Base-by-base conservation (phyloP, 2,329 filamentous ascomycete genomes). In the Penicillium sp. region DNA sequence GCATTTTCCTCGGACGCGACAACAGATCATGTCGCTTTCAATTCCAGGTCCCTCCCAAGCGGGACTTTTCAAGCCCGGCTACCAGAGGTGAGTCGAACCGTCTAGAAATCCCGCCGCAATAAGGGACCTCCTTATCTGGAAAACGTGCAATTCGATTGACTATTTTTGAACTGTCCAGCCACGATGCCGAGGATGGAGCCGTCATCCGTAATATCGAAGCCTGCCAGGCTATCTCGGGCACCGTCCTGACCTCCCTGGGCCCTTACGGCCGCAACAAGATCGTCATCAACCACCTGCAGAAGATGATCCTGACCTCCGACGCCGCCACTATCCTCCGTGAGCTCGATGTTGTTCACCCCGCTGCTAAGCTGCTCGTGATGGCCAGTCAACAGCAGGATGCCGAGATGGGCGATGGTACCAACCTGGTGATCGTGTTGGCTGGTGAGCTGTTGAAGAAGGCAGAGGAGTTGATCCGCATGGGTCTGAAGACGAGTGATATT, bases 191-290 rank as follows among this genome's bases (percentile, higher is more conserved):
- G 86, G 94, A 99, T 89, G 94, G 94, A 73, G 95, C 94, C 65
- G 92, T 99, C 64, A 83, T 97, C 63, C 92, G 94, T 72, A 99
- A 99, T 77, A 97, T 99, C 78, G 95, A 99, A 73, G 94, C 95
- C 73, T 99, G 94, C 81, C 86, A 92, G 62, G 90, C 94, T 64
- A 97, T 99, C 76, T 87, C 94, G 55, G 90, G 89, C 68, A 99
- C 94, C 48, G 94, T 99, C 46, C 92, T 96, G 81, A 97, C 94
- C 53, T 97, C 94, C 43, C 84, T 99, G 34, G 95, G 94, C 48
- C 94, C 94, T 56, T 97, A 96, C 77, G 94, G 94, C 70, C 90
- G 94, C 77, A 99, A 99, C 83, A 99, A 99, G 82, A 92, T 99
- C 72, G 91, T 99, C 79, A 97, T 99, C 83, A 99, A 99, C 82